phyloP scores from a whole-genome alignment of 108 stramenopile species.

The Cyclotella atomus region DNA sequence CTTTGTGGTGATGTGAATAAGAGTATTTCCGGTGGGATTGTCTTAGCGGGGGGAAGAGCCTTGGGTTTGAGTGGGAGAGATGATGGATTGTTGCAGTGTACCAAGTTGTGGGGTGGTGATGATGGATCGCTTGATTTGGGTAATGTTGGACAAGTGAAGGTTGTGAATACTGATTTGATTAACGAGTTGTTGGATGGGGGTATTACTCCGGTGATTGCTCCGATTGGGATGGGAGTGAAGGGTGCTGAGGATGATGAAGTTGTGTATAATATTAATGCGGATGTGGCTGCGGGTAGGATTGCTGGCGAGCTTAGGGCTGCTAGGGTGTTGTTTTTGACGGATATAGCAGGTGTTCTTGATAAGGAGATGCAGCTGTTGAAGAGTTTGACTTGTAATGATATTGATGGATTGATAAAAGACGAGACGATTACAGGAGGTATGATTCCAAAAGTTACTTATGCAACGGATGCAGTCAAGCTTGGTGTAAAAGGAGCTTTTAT shows the following conservation, averaged over 20 bases:
- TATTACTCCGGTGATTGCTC: slow-evolving; percentile 93
- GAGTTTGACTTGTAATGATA: slow-evolving; percentile 68
- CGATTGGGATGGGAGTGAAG: slow-evolving; percentile 89
- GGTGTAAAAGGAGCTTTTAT: slow-evolving; percentile 86
- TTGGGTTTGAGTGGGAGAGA: slow-evolving; percentile 93
- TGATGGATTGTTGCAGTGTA: slow-evolving; percentile 83
- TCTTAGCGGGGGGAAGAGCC: slow-evolving; percentile 84
- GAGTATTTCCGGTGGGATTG: slow-evolving; percentile 83
- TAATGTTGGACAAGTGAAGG: slow-evolving; percentile 89
- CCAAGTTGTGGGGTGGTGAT: slow-evolving; percentile 59
- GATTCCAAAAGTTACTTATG: slow-evolving; percentile 93
- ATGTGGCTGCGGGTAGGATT: slow-evolving; percentile 95
- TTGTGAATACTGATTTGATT: slow-evolving; percentile 83
- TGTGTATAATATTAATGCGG: slow-evolving; percentile 97
- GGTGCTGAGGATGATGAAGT: slow-evolving; percentile 65
- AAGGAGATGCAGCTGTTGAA: slow-evolving; percentile 86
- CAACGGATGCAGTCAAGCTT: slow-evolving; percentile 81
- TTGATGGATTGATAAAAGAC: slow-evolving; percentile 82
- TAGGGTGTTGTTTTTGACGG: slow-evolving; percentile 93
- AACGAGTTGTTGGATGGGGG: slow-evolving; percentile 76
- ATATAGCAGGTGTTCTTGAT: slow-evolving; percentile 96
- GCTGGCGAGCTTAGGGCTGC: slow-evolving; percentile 90
- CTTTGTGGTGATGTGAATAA: slow-evolving; percentile 95
- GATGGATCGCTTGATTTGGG: slow-evolving; percentile 71
- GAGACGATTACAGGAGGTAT: slow-evolving; percentile 97